Percentiles rank a stretch among this genome's conserved stretches.
Conservation (phyloP, 2,329 filamentous ascomycete species). For the Colletotrichum sp. region DNA sequence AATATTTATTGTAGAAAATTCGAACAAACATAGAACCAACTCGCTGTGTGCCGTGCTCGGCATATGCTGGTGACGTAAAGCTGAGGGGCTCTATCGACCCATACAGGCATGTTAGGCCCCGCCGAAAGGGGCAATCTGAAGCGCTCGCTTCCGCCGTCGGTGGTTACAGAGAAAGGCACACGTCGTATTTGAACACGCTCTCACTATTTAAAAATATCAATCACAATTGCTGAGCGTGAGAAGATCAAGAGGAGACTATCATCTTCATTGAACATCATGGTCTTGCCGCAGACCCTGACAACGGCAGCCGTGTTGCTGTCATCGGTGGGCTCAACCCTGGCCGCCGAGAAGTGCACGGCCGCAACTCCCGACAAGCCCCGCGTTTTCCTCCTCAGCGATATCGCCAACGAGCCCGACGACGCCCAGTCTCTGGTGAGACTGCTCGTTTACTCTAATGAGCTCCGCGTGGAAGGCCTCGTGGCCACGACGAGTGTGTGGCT, state of each 20-base stretch:
- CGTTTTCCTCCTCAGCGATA: constrained; percentile 39
- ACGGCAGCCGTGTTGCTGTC: background rate
- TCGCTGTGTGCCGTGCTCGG: background rate
- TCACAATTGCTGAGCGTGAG: accelerated
- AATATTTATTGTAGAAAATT: background rate
- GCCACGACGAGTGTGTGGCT: constrained; percentile 42
- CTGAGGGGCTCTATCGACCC: background rate
- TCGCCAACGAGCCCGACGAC: constrained; percentile 42
- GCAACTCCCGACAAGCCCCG: constrained; percentile 21
- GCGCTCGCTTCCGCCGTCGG: background rate
- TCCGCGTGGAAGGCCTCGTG: constrained; percentile 37
- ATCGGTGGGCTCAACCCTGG: background rate
- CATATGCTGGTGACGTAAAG: background rate
- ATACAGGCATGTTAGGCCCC: background rate
- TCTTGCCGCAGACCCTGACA: background rate
- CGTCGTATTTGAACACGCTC: background rate
- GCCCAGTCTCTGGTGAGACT: constrained; percentile 37
- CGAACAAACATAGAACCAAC: background rate
- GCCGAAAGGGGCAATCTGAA: background rate
- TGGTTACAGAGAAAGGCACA: background rate
- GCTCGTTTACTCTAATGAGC: constrained; percentile 41
- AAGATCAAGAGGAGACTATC: background rate
- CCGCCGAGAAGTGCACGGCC: background rate
- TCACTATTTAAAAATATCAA: background rate
- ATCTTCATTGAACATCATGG: background rate